Conservation (phyloP, 1,284 basidiomycete species). For the Austropuccinia psidii region DNA sequence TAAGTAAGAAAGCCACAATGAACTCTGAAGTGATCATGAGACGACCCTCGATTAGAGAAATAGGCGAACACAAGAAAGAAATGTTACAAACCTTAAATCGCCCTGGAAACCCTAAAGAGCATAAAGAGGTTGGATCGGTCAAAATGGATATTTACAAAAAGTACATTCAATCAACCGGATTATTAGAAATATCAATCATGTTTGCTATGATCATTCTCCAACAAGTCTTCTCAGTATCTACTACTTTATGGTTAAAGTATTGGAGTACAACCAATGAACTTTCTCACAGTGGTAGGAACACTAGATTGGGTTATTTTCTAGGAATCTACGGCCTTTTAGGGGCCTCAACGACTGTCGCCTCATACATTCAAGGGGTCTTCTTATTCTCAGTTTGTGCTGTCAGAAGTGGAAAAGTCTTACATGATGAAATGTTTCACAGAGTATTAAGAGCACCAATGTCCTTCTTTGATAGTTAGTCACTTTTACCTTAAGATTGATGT, state of each 20-base stretch:
- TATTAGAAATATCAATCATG: slow-evolving; percentile 53
- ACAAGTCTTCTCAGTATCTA: slow-evolving; percentile 8
- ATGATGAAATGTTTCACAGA: slow-evolving; percentile 50
- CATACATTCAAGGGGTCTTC: slow-evolving; percentile 6
- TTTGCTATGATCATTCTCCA: slow-evolving; percentile 1
- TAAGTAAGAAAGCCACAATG: slow-evolving; percentile 35
- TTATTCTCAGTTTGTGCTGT: slow-evolving; percentile 74
- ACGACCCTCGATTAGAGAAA: slow-evolving; percentile 38
- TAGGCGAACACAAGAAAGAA: slow-evolving; percentile 39
- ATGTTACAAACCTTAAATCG: slow-evolving; percentile 38
- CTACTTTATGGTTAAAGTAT: slow-evolving; percentile 28
- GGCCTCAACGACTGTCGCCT: background rate
- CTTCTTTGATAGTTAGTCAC: slow-evolving; percentile 79
- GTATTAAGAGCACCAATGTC: slow-evolving; percentile 73
- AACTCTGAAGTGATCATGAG: slow-evolving; percentile 34
- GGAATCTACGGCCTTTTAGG: slow-evolving; percentile 28
- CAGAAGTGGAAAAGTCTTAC: slow-evolving; percentile 61
- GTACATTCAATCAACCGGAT: slow-evolving; percentile 73
- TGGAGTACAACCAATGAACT: slow-evolving; percentile 28
- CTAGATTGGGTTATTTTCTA: slow-evolving; percentile 24
- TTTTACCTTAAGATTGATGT: slow-evolving; percentile 56
- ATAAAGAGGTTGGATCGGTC: slow-evolving; percentile 72
- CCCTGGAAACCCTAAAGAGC: slow-evolving; percentile 60
- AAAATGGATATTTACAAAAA: slow-evolving; percentile 66
- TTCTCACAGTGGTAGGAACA: no score